These are phyloP conservation scores for Claviceps sp. DNA, from an alignment of 2,329 filamentous ascomycete species.

Conservation along the genomic window DNA sequence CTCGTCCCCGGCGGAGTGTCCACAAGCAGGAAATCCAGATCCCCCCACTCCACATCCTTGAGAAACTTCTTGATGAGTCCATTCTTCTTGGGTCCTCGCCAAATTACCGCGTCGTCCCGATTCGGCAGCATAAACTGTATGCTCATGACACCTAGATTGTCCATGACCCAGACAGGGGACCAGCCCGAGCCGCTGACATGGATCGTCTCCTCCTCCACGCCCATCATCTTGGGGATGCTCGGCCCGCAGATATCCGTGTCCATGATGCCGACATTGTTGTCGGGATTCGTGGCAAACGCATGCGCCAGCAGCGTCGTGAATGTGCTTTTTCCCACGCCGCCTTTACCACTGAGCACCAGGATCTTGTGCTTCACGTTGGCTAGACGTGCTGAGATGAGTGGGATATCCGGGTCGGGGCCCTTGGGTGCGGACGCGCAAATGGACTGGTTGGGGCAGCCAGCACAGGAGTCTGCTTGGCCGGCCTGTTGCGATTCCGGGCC, in stretches of 20 bases:
- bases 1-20: slow-evolving; percentile 93
- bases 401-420: slow-evolving; percentile 88
- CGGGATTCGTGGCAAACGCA: slow-evolving; percentile 71
- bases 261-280: slow-evolving; percentile 81
- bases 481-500: slow-evolving; percentile 69
- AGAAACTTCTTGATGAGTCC: slow-evolving; percentile 95
- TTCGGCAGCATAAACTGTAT: slow-evolving; percentile 97
- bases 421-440: slow-evolving; percentile 93
- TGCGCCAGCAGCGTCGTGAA: slow-evolving; percentile 82
- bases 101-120: slow-evolving; percentile 89
- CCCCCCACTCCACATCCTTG: slow-evolving; percentile 96
- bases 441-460: slow-evolving; percentile 86
- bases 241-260: slow-evolving; percentile 97
- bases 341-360: slow-evolving; percentile 84
- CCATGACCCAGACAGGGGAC: slow-evolving; percentile 90
- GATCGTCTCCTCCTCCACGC: slow-evolving; percentile 84
- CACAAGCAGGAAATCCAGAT: slow-evolving; percentile 82
- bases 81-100: slow-evolving; percentile 97
- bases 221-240: slow-evolving; percentile 97
- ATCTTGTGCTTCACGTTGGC: slow-evolving; percentile 80
- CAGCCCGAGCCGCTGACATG: slow-evolving; percentile 81
- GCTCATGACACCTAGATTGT: slow-evolving; percentile 92
- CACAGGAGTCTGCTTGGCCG: slow-evolving; percentile 68
- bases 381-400: slow-evolving; percentile 73
- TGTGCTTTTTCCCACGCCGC: slow-evolving; percentile 91